phyloP scores from a whole-genome alignment of 1,139 yeast species.

The Diutina scorzettiae region DNA sequence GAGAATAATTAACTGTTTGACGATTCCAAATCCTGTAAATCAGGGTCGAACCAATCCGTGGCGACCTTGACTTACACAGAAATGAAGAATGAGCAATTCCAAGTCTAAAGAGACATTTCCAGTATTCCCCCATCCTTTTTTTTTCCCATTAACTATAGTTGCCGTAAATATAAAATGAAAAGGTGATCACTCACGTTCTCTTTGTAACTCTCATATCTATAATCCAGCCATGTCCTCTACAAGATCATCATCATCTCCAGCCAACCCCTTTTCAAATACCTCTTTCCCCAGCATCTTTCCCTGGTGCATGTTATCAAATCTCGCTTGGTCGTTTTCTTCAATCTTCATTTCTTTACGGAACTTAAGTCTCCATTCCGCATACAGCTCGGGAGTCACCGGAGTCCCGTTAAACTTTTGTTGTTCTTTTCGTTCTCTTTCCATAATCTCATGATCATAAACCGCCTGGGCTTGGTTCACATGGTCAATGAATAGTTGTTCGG shows the following conservation, averaged over 20 bases:
- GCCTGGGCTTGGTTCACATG: conserved; percentile 47
- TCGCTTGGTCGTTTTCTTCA: conserved; percentile 36
- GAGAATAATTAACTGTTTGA: no score
- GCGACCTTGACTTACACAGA: no score
- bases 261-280: conserved; percentile 82
- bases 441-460: conserved; percentile 43
- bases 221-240: conserved; percentile 13
- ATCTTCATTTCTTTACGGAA: conserved; percentile 51
- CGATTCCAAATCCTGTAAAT: no score
- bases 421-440: conserved; percentile 49
- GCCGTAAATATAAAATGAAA: not conserved
- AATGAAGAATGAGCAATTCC: no score
- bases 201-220: not conserved
- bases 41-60: no score
- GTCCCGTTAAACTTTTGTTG: conserved; percentile 77
- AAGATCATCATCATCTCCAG: conserved; percentile 41
- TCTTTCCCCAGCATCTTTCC: conserved; percentile 81
- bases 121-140: no score
- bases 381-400: conserved; percentile 64
- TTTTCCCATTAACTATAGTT: not conserved
- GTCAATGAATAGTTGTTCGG: conserved; percentile 50
- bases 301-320: conserved; percentile 47
- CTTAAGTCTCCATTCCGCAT: conserved; percentile 51
- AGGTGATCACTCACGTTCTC: no score
- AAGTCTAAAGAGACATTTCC: no score